A percentile compares a stretch with the other conserved stretches of the same genome.
Evolutionary conservation across 1,284 basidiomycete species (phyloP).

Genomic region (Cutaneotrichosporon cavernicola): DNA sequence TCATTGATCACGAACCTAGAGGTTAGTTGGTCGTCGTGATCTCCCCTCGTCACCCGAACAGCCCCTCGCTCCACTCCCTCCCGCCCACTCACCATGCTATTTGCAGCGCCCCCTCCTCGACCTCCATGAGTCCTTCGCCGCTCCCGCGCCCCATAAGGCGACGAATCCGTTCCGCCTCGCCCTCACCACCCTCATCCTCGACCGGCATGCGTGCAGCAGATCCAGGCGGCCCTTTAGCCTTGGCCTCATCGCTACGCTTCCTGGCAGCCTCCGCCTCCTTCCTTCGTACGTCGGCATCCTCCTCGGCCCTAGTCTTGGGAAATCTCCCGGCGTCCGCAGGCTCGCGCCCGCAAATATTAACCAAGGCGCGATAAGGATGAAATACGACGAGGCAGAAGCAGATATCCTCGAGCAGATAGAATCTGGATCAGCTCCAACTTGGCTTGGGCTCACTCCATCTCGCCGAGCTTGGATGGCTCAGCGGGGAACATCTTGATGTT

Average conservation of each 20-base stretch:
- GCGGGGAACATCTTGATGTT: constrained; percentile 72
- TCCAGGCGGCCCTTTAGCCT: constrained; percentile 8
- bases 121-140: constrained; percentile 52
- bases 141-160: constrained; percentile 48
- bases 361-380: constrained; percentile 87
- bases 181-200: constrained; percentile 33
- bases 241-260: constrained; percentile 35
- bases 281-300: constrained; percentile 44
- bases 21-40: not conserved
- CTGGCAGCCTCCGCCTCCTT: constrained; percentile 33
- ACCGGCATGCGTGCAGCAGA: not conserved
- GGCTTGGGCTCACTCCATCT: constrained; percentile 68
- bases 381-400: constrained; percentile 92
- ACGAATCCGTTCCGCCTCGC: constrained; percentile 40
- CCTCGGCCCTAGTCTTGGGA: constrained; percentile 38
- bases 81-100: constrained; percentile 54
- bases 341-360: constrained; percentile 66
- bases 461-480: constrained; percentile 87
- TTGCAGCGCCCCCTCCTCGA: constrained; percentile 56
- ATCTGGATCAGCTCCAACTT: constrained; percentile 49
- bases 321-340: constrained; percentile 49
- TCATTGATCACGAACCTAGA: constrained; percentile 97
- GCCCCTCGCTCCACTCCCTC: no score
- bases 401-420: constrained; percentile 93
- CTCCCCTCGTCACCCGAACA: no score